These are phyloP conservation scores for Gyromitra esculenta DNA, from an alignment of 2,329 filamentous ascomycete species.

Conservation along the genomic window DNA sequence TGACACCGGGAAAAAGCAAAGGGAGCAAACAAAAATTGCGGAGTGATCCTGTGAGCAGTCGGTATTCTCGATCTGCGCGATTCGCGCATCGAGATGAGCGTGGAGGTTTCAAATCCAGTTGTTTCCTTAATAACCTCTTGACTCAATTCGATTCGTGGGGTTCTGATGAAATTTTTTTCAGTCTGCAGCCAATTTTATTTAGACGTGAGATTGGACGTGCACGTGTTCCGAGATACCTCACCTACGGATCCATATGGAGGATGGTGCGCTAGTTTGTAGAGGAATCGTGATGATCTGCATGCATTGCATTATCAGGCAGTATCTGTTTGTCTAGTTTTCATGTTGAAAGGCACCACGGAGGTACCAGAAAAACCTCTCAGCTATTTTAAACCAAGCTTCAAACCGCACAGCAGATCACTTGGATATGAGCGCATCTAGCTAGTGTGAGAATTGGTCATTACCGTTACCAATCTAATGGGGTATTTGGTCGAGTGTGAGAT, in stretches of 20 bases:
- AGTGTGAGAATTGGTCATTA: neutral
- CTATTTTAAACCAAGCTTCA: neutral
- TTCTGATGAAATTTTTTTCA: conserved; percentile 5
- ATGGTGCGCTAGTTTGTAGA: neutral
- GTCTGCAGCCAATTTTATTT: conserved; percentile 18
- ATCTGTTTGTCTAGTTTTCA: neutral
- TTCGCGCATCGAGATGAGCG: conserved; percentile 36
- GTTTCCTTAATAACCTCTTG: conserved; percentile 3
- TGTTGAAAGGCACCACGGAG: neutral
- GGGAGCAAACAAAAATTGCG: conserved; percentile 25
- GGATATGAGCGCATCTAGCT: neutral
- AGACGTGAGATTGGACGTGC: conserved; percentile 5
- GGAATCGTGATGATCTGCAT: conserved; percentile 8
- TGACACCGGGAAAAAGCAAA: conserved; percentile 36
- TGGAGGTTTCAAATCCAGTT: conserved; percentile 28
- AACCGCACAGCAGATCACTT: neutral
- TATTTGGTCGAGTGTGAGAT: neutral
- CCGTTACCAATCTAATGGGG: neutral
- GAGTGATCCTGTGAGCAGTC: conserved; percentile 30
- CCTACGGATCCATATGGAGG: conserved; percentile 3
- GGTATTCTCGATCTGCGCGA: conserved; percentile 37
- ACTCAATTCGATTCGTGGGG: conserved; percentile 24
- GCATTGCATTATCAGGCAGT: conserved; percentile 3
- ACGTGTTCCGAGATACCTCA: neutral
- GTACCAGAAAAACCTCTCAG: neutral